Evolutionary conservation across 768 basidiomycete genomes (phyloP), one percentile per base, ranked within the genome.

Genomic region (Lactarius sp.): DNA sequence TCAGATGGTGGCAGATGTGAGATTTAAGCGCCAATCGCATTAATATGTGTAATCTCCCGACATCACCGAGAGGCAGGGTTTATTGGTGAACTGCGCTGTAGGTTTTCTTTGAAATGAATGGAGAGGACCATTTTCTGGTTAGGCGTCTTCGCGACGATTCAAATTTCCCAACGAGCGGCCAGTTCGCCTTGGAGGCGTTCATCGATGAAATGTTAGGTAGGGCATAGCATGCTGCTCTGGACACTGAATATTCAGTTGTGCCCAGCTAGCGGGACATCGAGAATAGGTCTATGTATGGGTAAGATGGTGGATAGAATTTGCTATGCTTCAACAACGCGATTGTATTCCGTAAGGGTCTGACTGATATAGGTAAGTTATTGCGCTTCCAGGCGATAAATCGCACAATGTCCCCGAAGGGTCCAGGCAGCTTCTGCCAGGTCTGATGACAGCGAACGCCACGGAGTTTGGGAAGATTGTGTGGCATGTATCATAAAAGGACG

Each of bases 361-460:
- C 18, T 12, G 57, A 49, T 49, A 33, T 52, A 20, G 31, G 39
- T 47, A 37, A n/a, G 31, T 44, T 51, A 41, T 31, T 36, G 20
- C 47, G 37, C 36, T 59, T 59, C 49, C n/a, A 50, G 56, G 57
- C n/a, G 27, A 59, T 59, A 64, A 64, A 50, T 49, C 37, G 58
- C 58, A 36, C 37, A n/a, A 20, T 52, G 56, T 44, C 39, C 47
- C 37, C 20, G 22, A 60, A 42, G 31, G 41, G 46, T 20, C n/a
- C 46, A 49, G 12, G 34, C 55, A 51, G 49, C 20, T 37, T 44
- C 31, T 27, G 46, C 47, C 62, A 42, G 20, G 37, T 22, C 47
- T 9, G 59, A 64, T 54, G 53, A 52, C 59, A 60, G 47, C 53
- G 50, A 56, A 65, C 59, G 64, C 59, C 64, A 65, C 54, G 59